Base-by-base conservation (phyloP, 768 basidiomycete genomes). In the Auriscalpium orientale region DNA sequence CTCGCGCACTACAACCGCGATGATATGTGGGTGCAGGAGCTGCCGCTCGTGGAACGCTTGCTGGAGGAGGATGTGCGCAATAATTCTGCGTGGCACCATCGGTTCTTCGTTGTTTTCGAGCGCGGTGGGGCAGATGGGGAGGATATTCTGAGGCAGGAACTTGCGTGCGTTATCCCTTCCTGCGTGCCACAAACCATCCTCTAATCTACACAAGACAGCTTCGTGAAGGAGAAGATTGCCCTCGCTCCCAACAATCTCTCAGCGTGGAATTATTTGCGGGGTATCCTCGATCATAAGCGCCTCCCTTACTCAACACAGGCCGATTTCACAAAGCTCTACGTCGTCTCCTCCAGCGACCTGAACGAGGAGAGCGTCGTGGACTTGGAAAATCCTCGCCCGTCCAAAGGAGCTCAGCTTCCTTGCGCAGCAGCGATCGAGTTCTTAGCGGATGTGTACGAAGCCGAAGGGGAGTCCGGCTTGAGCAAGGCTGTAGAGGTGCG, bases 1-100 rank as follows among this genome's bases (percentile, higher is more conserved):
- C 82, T 97, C 45, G 85, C 89, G 9, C 83, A 87, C 66, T 95
- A 95, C 75, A 83, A 85, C 63, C 77, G 84, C 55, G 77, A 80
- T 37, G 76, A 70, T n/a, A 63, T 92, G 59, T 93, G 90, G 90
- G 71, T 60, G 1, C 78, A 75, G 13, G 93, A 95, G 71, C 73
- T 90, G n/a, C 77, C 81, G 46, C 93, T 85, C 61, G 77, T 85
- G 36, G 86, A 93, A 58, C 62, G 68, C 56, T 81, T 93, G 74
- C 69, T 93, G 21, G 74, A 75, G 10, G 72, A 76, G 28, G 95
- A 99, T 68, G 77, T 95, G 38, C 73, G 97, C 64, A 99, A 99
- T 71, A 99, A 99, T 67, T 95, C 91, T 36, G 97, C 91, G 20
- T 99, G 97, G 97, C 90, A 93, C 70, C 92, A 95, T 71, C 84